phyloP scores from a whole-genome alignment of 352 stramenopile genomes.

The Globisporangium takayamanum region DNA sequence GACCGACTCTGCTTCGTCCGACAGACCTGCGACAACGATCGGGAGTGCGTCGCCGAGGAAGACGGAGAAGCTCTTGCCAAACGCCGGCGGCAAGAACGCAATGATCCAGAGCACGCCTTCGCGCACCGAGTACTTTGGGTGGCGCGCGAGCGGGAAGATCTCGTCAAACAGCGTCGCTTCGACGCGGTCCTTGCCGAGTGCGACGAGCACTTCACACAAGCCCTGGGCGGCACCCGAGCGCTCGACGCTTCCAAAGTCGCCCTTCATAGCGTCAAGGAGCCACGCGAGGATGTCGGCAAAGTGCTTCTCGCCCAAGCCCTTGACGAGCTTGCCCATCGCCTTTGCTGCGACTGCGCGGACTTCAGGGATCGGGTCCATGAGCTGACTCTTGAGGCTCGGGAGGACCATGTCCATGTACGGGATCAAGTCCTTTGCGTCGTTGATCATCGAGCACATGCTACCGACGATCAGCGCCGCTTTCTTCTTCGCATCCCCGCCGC shows the following conservation, averaged over 20 bases:
- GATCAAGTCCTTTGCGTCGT: slow-evolving; percentile 95
- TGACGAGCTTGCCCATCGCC: slow-evolving; percentile 92
- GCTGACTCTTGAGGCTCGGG: slow-evolving; percentile 92
- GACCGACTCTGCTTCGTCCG: slow-evolving; percentile 97
- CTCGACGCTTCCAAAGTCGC: slow-evolving; percentile 94
- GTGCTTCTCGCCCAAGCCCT: slow-evolving; percentile 93
- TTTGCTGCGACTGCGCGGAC: slow-evolving; percentile 94
- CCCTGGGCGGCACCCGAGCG: slow-evolving; percentile 97
- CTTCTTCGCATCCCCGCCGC: slow-evolving; percentile 96
- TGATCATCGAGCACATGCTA: slow-evolving; percentile 99
- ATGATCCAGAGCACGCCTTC: slow-evolving; percentile 99
- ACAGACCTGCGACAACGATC: slow-evolving; percentile 95
- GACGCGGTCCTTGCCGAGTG: slow-evolving; percentile 73
- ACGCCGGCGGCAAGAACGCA: slow-evolving; percentile 95
- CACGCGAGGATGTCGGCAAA: slow-evolving; percentile 96
- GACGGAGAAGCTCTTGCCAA: slow-evolving; percentile 90
- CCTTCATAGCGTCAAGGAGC: slow-evolving; percentile 95
- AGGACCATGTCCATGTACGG: slow-evolving; percentile 98
- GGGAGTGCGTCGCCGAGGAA: slow-evolving; percentile 94
- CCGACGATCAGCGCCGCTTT: slow-evolving; percentile 98
- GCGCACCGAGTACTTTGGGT: slow-evolving; percentile 93
- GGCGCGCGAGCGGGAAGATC: slow-evolving; percentile 92
- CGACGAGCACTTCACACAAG: slow-evolving; percentile 94
- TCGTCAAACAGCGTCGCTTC: slow-evolving; percentile 84
- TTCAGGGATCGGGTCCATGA: slow-evolving; percentile 93